Conservation (phyloP, 2,329 filamentous ascomycete species). For the Aureobasidium sp. region DNA sequence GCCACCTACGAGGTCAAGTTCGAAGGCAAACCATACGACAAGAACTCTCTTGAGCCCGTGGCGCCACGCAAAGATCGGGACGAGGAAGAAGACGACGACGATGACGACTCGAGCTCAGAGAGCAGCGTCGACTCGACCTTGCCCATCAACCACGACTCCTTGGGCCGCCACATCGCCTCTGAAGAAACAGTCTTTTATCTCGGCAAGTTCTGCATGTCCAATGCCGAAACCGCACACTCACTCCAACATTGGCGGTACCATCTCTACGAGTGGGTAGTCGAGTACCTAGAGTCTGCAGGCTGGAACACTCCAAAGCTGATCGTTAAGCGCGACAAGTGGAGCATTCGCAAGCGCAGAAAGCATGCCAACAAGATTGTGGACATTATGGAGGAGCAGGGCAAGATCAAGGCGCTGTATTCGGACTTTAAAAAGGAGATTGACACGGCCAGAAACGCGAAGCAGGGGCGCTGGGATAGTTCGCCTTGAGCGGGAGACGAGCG, state of each 20-base stretch:
- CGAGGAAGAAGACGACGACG: constrained; percentile 35
- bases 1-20: constrained; percentile 60
- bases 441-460: constrained; percentile 46
- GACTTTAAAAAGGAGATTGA: constrained; percentile 60
- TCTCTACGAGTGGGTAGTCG: constrained; percentile 65
- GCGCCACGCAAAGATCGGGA: constrained; percentile 17
- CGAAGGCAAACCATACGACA: constrained; percentile 58
- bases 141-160: constrained; percentile 39
- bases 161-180: constrained; percentile 41
- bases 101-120: constrained; percentile 34
- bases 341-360: constrained; percentile 50
- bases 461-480: constrained; percentile 19
- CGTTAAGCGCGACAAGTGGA: constrained; percentile 55
- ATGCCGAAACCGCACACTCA: constrained; percentile 63
- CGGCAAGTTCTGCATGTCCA: constrained; percentile 53
- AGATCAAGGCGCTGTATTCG: constrained; percentile 55
- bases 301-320: constrained; percentile 53
- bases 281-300: constrained; percentile 52
- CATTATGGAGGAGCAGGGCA: constrained; percentile 52
- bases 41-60: constrained; percentile 59
- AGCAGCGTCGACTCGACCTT: constrained; percentile 27
- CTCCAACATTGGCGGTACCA: constrained; percentile 70
- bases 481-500: not conserved
- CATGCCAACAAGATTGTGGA: constrained; percentile 59
- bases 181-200: constrained; percentile 45